Base-by-base conservation (phyloP, 257 asterid species). In the Datura wrightii region DNA sequence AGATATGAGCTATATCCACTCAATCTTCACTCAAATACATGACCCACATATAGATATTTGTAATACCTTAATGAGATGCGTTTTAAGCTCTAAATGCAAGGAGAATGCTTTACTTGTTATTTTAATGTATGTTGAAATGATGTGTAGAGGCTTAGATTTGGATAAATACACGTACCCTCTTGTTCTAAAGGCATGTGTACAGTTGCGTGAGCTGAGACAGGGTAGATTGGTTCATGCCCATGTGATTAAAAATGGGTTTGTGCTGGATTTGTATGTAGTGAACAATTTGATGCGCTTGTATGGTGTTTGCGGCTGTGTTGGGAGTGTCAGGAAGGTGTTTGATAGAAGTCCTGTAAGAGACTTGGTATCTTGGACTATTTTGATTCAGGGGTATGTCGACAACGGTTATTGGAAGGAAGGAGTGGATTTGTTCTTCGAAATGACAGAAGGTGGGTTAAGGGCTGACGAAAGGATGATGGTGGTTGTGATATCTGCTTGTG, bases 381-480 rank as follows among this genome's bases (percentile, higher is more conserved):
- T 90, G 86, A 85, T 88, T 74, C 90, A 90, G 84, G 91, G 90
- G 79, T 88, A 88, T 53, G 92, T 85, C 53, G 85, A 82, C 55
- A 87, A 62, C 39, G 91, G 90, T 83, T 48, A 83, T 24, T 84
- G 79, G 85, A 85, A 53, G 72, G 87, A 86, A 81, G 93, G 88
- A 54, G 65, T 87, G 13, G 86, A 84, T 44, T 72, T 86, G 71
- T 89, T 89, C 76, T 86, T 86, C 50, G 83, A 83, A 6, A 84
- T 89, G 91, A 55, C 88, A 83, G 89, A 79, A 8, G 71, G 39
- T 1, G 89, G 90, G 15, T 79, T 82, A 63, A 55, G 18, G 53
- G 89, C 89, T 19, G 93, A 90, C 48, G 89, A 82, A 70, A 90
- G 83, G 86, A 63, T 88, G 87, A 89, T 90, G 89, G 90, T 79